phyloP scores from a whole-genome alignment of 192 early-diverging fungal genomes.

The Coemansia sp. region DNA sequence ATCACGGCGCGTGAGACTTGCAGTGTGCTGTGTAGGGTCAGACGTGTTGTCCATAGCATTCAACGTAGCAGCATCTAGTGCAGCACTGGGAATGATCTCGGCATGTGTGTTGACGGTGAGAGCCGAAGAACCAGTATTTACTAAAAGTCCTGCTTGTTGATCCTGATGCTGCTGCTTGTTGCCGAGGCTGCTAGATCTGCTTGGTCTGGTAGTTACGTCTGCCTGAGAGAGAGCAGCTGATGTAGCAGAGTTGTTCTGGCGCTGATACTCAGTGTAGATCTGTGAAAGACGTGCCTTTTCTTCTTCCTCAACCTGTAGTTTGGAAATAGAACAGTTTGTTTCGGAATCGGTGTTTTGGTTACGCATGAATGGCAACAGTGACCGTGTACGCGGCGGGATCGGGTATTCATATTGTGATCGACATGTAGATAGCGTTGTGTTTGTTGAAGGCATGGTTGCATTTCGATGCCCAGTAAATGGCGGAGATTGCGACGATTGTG shows the following conservation, averaged over 20 bases:
- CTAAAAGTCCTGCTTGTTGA: constrained; percentile 7
- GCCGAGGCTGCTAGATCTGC: constrained; percentile 37
- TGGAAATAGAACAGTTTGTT: not conserved
- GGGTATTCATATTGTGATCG: constrained; percentile 12
- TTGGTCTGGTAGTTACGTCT: constrained; percentile 19
- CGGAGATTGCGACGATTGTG: not conserved
- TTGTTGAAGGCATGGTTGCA: constrained; percentile 7
- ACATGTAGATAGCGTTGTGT: constrained; percentile 4
- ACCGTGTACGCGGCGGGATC: constrained; percentile 41
- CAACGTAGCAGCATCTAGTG: not conserved
- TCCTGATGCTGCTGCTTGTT: constrained; percentile 19
- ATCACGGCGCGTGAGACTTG: constrained; percentile 6
- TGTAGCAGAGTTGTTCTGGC: constrained; percentile 9
- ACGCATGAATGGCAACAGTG: constrained; percentile 15
- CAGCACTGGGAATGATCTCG: constrained; percentile 2
- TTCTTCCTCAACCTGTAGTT: constrained; percentile 39
- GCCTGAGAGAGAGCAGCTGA: constrained; percentile 8
- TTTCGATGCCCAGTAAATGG: no score
- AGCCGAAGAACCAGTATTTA: not conserved
- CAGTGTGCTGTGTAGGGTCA: not conserved
- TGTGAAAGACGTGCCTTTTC: constrained; percentile 34
- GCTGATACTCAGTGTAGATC: constrained; percentile 37
- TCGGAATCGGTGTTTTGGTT: constrained; percentile 11
- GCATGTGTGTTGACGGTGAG: constrained; percentile 38
- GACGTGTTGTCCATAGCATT: not conserved